Percentiles rank a stretch among this genome's conserved stretches.
These are phyloP conservation scores for Kandelia obovata DNA, from an alignment of 345 rosid genomes.

Conservation along the genomic window DNA sequence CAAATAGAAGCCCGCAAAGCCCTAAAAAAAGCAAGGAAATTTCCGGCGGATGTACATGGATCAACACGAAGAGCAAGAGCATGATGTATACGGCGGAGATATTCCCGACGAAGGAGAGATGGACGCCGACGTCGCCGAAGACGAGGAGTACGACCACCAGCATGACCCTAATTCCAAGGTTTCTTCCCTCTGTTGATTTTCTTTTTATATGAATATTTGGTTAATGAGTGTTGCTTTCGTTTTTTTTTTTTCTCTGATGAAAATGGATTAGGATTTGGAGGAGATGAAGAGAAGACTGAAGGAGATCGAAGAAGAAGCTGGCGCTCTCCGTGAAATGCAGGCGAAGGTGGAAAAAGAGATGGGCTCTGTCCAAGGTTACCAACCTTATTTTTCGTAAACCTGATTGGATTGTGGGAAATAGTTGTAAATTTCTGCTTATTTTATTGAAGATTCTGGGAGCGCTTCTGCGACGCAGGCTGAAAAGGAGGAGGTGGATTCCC, in stretches of 20 bases:
- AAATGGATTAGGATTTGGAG: constrained; percentile 67
- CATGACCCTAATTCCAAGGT: constrained; percentile 65
- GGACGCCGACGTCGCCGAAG: constrained; percentile 64
- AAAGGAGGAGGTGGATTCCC: constrained; percentile 96
- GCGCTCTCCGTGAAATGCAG: constrained; percentile 98
- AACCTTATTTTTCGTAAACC: neutral
- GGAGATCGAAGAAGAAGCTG: constrained; percentile 97
- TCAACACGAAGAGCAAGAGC: constrained; percentile 67
- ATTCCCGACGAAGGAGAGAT: constrained; percentile 78
- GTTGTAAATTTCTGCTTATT: neutral
- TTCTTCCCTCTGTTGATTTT: constrained; percentile 9
- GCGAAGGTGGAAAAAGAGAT: constrained; percentile 99
- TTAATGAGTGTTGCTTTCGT: neutral
- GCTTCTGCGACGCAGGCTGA: constrained; percentile 71
- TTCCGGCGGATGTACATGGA: constrained; percentile 28
- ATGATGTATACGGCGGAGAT: constrained; percentile 85
- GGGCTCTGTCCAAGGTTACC: constrained; percentile 86
- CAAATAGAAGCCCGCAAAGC: neutral
- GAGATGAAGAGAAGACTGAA: constrained; percentile 94
- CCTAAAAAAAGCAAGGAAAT: neutral
- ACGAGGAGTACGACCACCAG: constrained; percentile 34
- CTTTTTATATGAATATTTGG: neutral
- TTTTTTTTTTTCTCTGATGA: neutral
- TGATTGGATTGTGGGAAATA: neutral
- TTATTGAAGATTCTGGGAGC: constrained; percentile 58